A percentile compares a stretch with the other conserved stretches of the same genome.
Evolutionary conservation across 345 rosid genomes (phyloP).

Genomic region (Ceriops zippeliana): DNA sequence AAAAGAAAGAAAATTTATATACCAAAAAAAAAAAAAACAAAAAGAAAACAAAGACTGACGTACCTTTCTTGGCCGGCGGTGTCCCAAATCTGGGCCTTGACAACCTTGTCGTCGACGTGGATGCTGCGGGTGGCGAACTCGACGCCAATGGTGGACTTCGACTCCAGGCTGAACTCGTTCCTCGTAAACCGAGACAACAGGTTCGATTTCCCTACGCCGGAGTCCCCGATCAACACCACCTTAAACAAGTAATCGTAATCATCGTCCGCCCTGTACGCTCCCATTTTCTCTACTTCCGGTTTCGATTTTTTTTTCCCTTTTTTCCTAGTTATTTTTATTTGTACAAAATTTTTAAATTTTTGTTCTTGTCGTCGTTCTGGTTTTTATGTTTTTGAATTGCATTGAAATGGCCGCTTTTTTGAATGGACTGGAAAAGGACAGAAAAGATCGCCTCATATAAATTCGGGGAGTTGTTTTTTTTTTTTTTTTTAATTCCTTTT

Average conservation of each 20-base stretch:
- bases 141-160: constrained; percentile 34
- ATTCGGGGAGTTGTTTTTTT: too few relatives aligned
- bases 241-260: constrained; percentile 34
- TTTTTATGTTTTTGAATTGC: too few relatives aligned
- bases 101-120: constrained; percentile 32
- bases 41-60: neutral
- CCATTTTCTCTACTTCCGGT: neutral
- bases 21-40: neutral
- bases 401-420: too few relatives aligned
- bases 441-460: too few relatives aligned
- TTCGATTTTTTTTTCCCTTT: too few relatives aligned
- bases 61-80: constrained; percentile 37
- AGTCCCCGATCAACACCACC: constrained; percentile 34
- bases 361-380: too few relatives aligned
- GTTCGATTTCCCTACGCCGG: constrained; percentile 34
- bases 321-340: neutral
- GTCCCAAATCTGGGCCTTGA: constrained; percentile 36
- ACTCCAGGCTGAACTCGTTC: constrained; percentile 33
- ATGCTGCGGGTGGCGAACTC: constrained; percentile 35
- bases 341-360: too few relatives aligned
- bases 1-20: neutral
- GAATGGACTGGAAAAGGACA: too few relatives aligned
- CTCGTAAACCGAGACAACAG: constrained; percentile 29
- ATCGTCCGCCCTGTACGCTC: constrained; percentile 34
- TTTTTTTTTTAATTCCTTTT: too few relatives aligned